Conservation (phyloP, 2,329 filamentous ascomycete genomes). For the Penicillium expansum region DNA sequence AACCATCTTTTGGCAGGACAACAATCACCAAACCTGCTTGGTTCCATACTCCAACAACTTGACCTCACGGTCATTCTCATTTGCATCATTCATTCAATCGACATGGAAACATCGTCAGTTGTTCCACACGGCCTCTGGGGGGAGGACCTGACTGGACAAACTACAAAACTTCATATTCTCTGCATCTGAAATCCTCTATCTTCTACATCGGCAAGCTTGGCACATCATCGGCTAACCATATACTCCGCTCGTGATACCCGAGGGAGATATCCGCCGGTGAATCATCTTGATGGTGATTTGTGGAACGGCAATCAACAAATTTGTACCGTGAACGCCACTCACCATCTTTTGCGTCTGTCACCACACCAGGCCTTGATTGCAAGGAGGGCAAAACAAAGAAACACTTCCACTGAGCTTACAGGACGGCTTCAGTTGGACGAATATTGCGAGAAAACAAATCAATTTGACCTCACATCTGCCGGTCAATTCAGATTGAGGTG, state of each 20-base stretch:
- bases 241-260: neutral
- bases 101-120: neutral
- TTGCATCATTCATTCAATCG: neutral
- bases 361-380: neutral
- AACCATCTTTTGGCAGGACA: neutral
- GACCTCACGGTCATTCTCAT: neutral
- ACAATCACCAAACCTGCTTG: neutral
- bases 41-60: neutral
- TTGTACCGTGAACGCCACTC: neutral
- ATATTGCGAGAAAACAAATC: neutral
- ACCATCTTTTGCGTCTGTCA: neutral
- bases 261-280: no score
- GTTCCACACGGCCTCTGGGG: neutral
- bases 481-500: neutral
- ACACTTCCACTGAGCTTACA: neutral
- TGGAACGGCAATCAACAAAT: neutral
- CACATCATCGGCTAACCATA: neutral
- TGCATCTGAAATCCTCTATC: neutral
- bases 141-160: neutral
- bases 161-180: neutral
- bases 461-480: neutral
- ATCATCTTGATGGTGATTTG: neutral
- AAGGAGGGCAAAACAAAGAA: neutral
- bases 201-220: neutral
- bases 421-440: neutral